Base-by-base conservation (phyloP, 2,329 filamentous ascomycete genomes). In the Ascomycota sp. region DNA sequence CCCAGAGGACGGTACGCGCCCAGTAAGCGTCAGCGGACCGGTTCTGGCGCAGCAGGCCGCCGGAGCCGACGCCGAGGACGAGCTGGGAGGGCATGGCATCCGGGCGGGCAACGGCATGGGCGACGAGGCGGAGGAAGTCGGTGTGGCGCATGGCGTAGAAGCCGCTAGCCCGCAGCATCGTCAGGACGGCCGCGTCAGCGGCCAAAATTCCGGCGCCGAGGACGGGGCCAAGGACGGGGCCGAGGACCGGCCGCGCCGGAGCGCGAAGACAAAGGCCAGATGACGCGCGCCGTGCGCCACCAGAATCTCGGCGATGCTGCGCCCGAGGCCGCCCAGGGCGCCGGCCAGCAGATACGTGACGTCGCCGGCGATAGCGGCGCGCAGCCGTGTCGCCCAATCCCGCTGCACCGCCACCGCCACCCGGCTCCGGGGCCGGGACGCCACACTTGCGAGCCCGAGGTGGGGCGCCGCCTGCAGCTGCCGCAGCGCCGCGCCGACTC, bases 271-370 rank as follows among this genome's bases (percentile, higher is more conserved):
- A 27, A 70, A 63, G 2, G 60, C 57, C 7, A 74, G 37, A 32
- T 65, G 47, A 12, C 48, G 54, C 2, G 58, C 69, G 1, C 69
- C 69, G 9, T 59, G 55, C 4, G 43, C 40, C n/a, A 53, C 48
- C 32, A 74, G 51, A 31, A 65, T 53, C 31, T 54, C 48, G 2
- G 65, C 58, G 23, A 72, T 59, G 36, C 56, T 60, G 22, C 56
- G 53, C 1, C 68, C 69, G 1, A 74, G 51, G 8, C 68, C 69
- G 11, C 67, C 65, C 0, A 69, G 52, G 1, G 66, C 65, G 11
- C 69, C 69, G 4, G 57, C 55, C 4, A 74, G 44, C 3, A 73
- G 40, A 32, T 73, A 74, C 1, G 63, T 61, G 1, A 47, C 52
- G 6, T 53, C 43, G 2, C 38, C 31, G 3, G 52, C 50, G 26